Evolutionary conservation across 2,329 filamentous ascomycete species (phyloP).

Genomic region (Epicoccum sorghinum): DNA sequence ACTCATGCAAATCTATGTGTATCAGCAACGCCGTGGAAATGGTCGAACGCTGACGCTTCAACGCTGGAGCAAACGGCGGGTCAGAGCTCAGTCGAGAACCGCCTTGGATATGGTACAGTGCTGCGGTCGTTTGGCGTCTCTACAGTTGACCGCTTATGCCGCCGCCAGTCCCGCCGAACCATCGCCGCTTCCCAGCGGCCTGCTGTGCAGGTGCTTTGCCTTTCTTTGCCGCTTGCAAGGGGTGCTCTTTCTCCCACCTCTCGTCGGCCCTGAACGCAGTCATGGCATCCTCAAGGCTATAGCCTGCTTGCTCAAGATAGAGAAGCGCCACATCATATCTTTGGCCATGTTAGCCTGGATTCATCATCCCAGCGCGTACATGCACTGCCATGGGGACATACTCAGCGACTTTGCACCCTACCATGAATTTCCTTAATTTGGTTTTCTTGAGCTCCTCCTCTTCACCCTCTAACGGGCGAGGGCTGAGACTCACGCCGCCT

Average conservation of each 20-base stretch:
- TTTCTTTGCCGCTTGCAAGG: conserved; percentile 57
- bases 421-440: conserved; percentile 78
- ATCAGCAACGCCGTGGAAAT: conserved; percentile 6
- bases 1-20: not conserved
- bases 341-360: conserved; percentile 15
- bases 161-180: conserved; percentile 43
- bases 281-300: conserved; percentile 69
- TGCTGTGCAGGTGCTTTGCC: conserved; percentile 47
- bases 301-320: conserved; percentile 73
- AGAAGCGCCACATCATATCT: conserved; percentile 73
- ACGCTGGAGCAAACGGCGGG: not conserved
- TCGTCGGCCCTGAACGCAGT: conserved; percentile 73
- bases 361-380: not conserved
- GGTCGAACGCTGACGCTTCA: not conserved
- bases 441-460: conserved; percentile 74
- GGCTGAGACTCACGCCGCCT: conserved; percentile 70
- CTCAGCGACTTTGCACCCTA: conserved; percentile 76
- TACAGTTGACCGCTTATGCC: conserved; percentile 47
- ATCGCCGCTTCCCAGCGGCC: conserved; percentile 39
- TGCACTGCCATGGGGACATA: conserved; percentile 55
- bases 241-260: conserved; percentile 74
- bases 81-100: not conserved
- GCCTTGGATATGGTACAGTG: not conserved
- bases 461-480: conserved; percentile 73
- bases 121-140: conserved; percentile 13